Evolutionary conservation across 768 basidiomycete species (phyloP).

Genomic region (Pleurotus giganteus): DNA sequence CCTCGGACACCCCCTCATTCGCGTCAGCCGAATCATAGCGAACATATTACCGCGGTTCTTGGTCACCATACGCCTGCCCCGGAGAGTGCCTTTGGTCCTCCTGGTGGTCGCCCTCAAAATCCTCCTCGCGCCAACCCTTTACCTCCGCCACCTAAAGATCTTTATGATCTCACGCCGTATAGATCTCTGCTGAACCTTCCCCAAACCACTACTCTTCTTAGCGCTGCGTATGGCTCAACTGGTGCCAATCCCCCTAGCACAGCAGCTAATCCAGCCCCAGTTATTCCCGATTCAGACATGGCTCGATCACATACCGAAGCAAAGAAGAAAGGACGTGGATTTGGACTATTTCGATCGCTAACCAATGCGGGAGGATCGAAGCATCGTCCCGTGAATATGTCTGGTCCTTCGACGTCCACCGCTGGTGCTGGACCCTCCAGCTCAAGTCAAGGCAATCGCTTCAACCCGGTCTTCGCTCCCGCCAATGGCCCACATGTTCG

Average conservation of each 20-base stretch:
- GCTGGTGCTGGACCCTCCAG: not conserved
- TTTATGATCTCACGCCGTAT: slow-evolving; percentile 60
- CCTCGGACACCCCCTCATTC: not conserved
- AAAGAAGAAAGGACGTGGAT: slow-evolving; percentile 2
- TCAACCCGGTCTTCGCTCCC: slow-evolving; percentile 25
- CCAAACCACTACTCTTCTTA: slow-evolving; percentile 37
- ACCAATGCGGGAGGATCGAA: not conserved
- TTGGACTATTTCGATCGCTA: slow-evolving; percentile 1
- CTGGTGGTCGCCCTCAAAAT: slow-evolving; percentile 18
- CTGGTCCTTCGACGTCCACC: not conserved
- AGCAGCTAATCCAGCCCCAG: slow-evolving; percentile 5
- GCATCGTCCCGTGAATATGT: not conserved
- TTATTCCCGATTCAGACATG: slow-evolving; percentile 2
- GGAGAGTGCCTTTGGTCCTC: slow-evolving; percentile 27
- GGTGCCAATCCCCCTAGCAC: not conserved
- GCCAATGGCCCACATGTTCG: slow-evolving; percentile 5
- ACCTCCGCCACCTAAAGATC: slow-evolving; percentile 57
- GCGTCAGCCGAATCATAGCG: not conserved
- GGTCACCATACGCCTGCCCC: slow-evolving; percentile 29
- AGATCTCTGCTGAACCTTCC: slow-evolving; percentile 53
- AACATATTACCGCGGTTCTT: slow-evolving; percentile 25
- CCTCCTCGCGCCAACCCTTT: slow-evolving; percentile 55
- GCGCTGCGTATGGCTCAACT: slow-evolving; percentile 10
- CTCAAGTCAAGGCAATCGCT: slow-evolving; percentile 13
- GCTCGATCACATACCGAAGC: slow-evolving; percentile 8